Evolutionary conservation across 192 early-diverging fungal species (phyloP), one percentile per base, ranked within the genome.

Genomic region (Umbelopsis isabellina): DNA sequence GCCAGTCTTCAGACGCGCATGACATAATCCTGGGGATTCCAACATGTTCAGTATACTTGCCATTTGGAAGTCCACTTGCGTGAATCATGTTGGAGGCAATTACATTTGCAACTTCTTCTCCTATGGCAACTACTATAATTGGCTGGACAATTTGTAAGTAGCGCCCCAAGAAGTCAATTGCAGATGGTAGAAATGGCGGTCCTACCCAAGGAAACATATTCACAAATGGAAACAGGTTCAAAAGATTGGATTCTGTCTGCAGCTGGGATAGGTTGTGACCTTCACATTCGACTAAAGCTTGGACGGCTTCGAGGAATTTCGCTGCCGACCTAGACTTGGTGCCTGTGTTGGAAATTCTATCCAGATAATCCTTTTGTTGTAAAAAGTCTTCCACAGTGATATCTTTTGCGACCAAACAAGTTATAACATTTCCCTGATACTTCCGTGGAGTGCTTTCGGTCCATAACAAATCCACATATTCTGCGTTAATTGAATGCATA

Each of bases 151-250:
- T 51, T 20, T 51, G 49, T 51, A 51, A 4, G 49, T 51, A 51
- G 49, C 49, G 49, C 49, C 20, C 1, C 49, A 51, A 21, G 49
- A 51, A 51, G 20, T 13, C 49, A 0, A 51, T 51, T 51, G 49
- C 49, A 51, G 49, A 8, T 51, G 49, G 49, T 51, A 51, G 7
- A 51, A 51, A 51, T 51, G 49, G 49, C 49, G 4, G 13, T 51
- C 49, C 13, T 21, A 51, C 49, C 49, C 49, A 51, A 15, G 49
- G 13, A 8, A 51, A 8, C 20, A 51, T 15, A 51, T 51, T 16
- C 2, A 51, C 13, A 2, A 51, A 51, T 51, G 49, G 13, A 51
- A 51, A 8, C 13, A 51, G 1, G 49, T 30, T 51, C 13, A 51
- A 21, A 51, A 20, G 16, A 15, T 15, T 4, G 20, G 49, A 51